Conservation (phyloP, 2,329 filamentous ascomycete species). For the Grosmannia serpens region DNA sequence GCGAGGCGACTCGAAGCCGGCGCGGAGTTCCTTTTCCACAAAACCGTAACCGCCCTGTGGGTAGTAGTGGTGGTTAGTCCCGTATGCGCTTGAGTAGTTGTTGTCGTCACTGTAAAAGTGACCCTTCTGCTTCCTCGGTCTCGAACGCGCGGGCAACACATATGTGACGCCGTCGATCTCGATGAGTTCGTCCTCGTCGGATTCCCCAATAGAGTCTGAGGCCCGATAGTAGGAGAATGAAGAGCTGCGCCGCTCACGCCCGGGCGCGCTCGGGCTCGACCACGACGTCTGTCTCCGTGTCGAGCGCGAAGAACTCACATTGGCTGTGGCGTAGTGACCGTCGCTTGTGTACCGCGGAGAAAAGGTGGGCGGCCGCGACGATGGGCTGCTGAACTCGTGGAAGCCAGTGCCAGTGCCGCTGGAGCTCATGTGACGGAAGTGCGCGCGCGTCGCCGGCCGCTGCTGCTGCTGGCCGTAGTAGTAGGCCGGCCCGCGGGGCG, state of each 20-base stretch:
- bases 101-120: conserved; percentile 21
- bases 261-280: conserved; percentile 31
- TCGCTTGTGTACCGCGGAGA: conserved; percentile 52
- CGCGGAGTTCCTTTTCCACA: conserved; percentile 22
- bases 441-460: conserved; percentile 42
- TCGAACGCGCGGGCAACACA: conserved; percentile 39
- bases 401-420: conserved; percentile 19
- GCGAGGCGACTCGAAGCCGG: conserved; percentile 27
- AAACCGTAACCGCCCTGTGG: conserved; percentile 33
- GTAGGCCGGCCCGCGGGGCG: conserved; percentile 34
- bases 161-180: conserved; percentile 42
- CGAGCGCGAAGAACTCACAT: conserved; percentile 47
- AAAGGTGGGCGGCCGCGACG: conserved; percentile 33
- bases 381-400: conserved; percentile 28
- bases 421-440: conserved; percentile 33
- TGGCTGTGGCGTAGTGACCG: conserved; percentile 52
- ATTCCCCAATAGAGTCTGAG: conserved; percentile 48
- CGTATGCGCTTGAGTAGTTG: conserved; percentile 38
- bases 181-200: conserved; percentile 51
- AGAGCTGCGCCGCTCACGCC: conserved; percentile 41
- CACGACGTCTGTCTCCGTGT: conserved; percentile 33
- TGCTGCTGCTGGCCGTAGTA: conserved; percentile 28
- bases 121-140: conserved; percentile 28
- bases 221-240: conserved; percentile 46
- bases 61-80: conserved; percentile 48